phyloP scores from a whole-genome alignment of 2,329 filamentous ascomycete genomes.

The Lasiodiplodia gonubiensis region DNA sequence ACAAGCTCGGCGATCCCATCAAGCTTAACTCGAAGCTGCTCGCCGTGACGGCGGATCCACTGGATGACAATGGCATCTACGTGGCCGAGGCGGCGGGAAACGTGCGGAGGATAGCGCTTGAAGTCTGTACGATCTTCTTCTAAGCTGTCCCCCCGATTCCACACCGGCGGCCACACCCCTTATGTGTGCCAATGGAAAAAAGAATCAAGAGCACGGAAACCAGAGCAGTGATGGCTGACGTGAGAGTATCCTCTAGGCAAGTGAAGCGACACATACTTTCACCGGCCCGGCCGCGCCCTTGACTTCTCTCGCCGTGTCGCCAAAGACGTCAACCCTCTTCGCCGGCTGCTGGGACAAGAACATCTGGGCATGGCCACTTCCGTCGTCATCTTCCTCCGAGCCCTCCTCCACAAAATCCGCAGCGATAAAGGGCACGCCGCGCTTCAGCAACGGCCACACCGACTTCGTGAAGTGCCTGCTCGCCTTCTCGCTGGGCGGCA shows the following conservation, averaged over 20 bases:
- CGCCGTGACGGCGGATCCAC: conserved; percentile 71
- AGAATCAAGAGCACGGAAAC: no score
- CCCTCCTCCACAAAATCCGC: not conserved
- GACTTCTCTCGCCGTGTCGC: conserved; percentile 43
- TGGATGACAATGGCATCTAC: conserved; percentile 67
- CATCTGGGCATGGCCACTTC: conserved; percentile 76
- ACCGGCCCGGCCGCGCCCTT: conserved; percentile 80
- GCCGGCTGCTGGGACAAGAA: conserved; percentile 95
- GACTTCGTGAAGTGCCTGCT: conserved; percentile 91
- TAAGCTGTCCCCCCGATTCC: not conserved
- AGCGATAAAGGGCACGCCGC: conserved; percentile 57
- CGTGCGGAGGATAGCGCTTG: conserved; percentile 73
- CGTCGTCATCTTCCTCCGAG: not conserved
- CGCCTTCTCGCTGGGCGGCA: conserved; percentile 64
- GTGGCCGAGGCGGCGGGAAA: conserved; percentile 87
- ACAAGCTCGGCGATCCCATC: conserved; percentile 83
- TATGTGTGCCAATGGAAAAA: not conserved
- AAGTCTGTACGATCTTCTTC: conserved; percentile 65
- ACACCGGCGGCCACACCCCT: no score
- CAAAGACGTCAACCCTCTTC: conserved; percentile 64
- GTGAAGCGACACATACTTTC: conserved; percentile 59
- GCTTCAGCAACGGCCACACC: conserved; percentile 64
- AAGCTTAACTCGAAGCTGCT: conserved; percentile 84
- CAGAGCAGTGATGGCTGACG: not conserved
- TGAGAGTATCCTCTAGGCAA: conserved; percentile 43